Evolutionary conservation across 1,284 basidiomycete species (phyloP), one percentile per base, ranked within the genome.

Genomic region (Erythrobasidium hasegawianum): DNA sequence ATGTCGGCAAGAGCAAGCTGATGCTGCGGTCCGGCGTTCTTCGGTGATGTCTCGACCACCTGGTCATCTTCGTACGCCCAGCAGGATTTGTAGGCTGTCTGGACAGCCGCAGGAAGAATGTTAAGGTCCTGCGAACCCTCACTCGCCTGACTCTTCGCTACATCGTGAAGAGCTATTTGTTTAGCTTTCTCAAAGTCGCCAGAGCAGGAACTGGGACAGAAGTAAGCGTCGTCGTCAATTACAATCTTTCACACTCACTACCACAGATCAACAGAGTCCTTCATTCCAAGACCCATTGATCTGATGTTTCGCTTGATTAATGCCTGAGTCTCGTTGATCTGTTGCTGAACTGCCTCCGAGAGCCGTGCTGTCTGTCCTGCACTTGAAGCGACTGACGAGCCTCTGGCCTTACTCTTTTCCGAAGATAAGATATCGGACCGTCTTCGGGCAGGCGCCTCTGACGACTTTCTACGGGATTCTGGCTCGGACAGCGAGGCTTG

Each of bases 51-150:
- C 14, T 47, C 43, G 43, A 57, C 61, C 38, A 54, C 39, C 33
- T 47, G 38, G 39, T 64, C 61, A 33, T 64, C 61, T 38, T 64
- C 61, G 16, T 33, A 38, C 0, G 53, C 49, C 61, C 61, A 64
- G 40, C 61, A 64, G 11, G 13, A n/a, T 8, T 20, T 57, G 27
- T 56, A 62, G 16, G 39, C 50, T 14, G 16, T 26, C 52, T n/a
- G 26, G 9, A 39, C 24, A 11, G 26, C 24, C 14, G 13, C 22
- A 24, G 22, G 45, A 50, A 29, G 33, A 7, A 1, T 24, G 16
- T 13, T 43, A 11, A 26, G 16, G 7, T 27, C 50, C 16, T 20
- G 16, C 7, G 50, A 24, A 22, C 26, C 26, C 18, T 22, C 26
- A 16, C 16, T 26, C 9, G 50, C 40, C 16, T 22, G 18, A 14